Evolutionary conservation across 495 filamentous ascomycete genomes (phyloP), one percentile per base, ranked within the genome.

Genomic region (Xeromyces bisporus): DNA sequence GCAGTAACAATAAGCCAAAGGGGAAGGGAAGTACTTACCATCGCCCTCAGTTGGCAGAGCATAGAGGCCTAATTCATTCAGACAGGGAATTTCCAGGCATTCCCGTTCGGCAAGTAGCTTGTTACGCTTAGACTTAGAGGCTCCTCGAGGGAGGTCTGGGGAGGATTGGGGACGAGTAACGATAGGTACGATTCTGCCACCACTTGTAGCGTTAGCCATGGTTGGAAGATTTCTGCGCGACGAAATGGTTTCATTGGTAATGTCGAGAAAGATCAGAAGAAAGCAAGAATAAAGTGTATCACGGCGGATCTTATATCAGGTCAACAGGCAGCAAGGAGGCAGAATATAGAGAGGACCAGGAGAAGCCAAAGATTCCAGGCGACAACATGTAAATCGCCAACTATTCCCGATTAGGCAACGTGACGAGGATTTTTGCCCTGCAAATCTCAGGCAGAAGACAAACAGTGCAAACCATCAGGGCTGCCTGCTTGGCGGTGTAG

Each of bases 101-200:
- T 48, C 34, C 17, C 39, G 35, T 21, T 54, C 47, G 15, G 33
- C 26, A 29, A 38, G 20, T 20, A 18, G 3, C 35, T 50, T 48
- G n/a, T 17, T 29, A 28, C 41, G 47, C 30, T 32, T 41, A 15
- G 23, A 37, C n/a, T 18, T 38, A n/a, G 33, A 12, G 31, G 27
- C 29, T 27, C 34, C 35, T 16, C 42, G 27, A 11, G 47, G 31
- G 23, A 45, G 36, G 32, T 40, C 34, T 35, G 26, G 31, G 10
- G 47, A 35, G 34, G 42, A 41, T 34, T 46, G 43, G 34, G 46
- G 41, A 40, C 39, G 47, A 18, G 51, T 44, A 40, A 64, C 45
- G 53, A 64, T 55, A 38, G 60, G 60, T 47, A 64, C 57, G 36
- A 64, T 62, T 54, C 60, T 62, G 54, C 47, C 55, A 52, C 51